Conservation (phyloP, 805 yeast genomes). For the Ogataea saltuana region DNA sequence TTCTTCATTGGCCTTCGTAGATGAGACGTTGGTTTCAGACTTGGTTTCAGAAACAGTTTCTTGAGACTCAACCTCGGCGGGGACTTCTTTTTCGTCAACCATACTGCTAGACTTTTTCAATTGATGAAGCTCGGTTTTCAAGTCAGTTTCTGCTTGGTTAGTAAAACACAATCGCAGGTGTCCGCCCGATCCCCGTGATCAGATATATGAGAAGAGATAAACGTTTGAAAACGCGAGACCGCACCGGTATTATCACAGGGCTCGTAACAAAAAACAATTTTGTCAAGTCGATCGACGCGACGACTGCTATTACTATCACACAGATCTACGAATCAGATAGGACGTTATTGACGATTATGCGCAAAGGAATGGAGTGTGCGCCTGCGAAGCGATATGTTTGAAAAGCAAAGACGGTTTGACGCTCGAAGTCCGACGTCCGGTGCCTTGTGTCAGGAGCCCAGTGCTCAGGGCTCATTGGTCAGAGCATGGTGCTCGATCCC, state of each 20-base stretch:
- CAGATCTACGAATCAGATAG: background rate
- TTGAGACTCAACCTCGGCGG: slow-evolving; percentile 8
- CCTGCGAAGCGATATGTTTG: too few relatives aligned
- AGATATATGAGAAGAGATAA: background rate
- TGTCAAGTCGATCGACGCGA: background rate
- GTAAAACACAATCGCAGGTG: too few relatives aligned
- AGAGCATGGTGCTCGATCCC: too few relatives aligned
- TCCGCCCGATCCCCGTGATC: too few relatives aligned
- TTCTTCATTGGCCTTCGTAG: background rate
- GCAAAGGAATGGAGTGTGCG: too few relatives aligned
- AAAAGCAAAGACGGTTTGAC: too few relatives aligned
- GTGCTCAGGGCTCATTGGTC: too few relatives aligned
- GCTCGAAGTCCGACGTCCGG: too few relatives aligned
- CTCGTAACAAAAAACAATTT: background rate
- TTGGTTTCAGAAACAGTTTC: slow-evolving; percentile 2
- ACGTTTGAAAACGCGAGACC: background rate
- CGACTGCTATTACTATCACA: too few relatives aligned
- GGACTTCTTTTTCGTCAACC: slow-evolving; percentile 11
- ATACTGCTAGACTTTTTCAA: slow-evolving; percentile 44
- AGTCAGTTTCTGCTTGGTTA: too few relatives aligned
- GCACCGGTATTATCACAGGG: background rate
- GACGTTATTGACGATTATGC: too few relatives aligned
- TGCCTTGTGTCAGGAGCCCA: too few relatives aligned
- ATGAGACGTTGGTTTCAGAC: background rate
- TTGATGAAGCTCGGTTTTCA: slow-evolving; percentile 3